phyloP scores from a whole-genome alignment of 257 asterid species.

The Solanum habrochaites region DNA sequence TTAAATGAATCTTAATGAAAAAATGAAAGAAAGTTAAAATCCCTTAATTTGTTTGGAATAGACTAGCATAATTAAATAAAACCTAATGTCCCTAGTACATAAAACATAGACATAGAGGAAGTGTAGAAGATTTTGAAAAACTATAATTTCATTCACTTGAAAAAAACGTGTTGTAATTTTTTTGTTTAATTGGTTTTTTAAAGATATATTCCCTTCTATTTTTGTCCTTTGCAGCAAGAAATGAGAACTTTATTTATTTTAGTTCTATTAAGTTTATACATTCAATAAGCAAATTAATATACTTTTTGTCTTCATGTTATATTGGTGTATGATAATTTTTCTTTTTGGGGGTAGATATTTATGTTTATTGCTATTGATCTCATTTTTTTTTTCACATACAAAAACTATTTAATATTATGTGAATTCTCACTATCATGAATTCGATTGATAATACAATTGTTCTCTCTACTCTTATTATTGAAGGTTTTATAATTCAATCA shows the following conservation, averaged over 20 bases:
- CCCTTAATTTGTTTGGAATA: not conserved
- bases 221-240: not conserved
- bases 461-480: not conserved
- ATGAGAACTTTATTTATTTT: not conserved
- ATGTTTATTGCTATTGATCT: not conserved
- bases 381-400: not conserved
- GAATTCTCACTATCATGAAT: not conserved
- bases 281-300: too few species aligned
- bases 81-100: not conserved
- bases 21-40: not conserved
- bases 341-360: too few species aligned
- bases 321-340: too few species aligned
- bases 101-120: not conserved
- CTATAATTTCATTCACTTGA: not conserved
- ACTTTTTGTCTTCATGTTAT: not conserved
- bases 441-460: not conserved
- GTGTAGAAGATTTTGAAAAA: not conserved
- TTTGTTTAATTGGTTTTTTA: not conserved
- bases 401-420: not conserved
- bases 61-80: too few species aligned
- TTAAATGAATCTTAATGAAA: not conserved
- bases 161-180: not conserved
- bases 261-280: too few species aligned
- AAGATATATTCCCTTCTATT: not conserved
- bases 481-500: not conserved